Percentiles rank a stretch among this genome's conserved stretches.
phyloP scores from a whole-genome alignment of 164 flowering plant genomes.

The Vitis vinifera region ASM3070453v1 NC_081820.1:24058501-24059000 shows the following conservation, averaged over 20 bases:
- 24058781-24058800: conserved; percentile 26
- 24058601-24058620: conserved; percentile 69
- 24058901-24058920: conserved; percentile 20
- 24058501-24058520: neutral
- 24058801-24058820: conserved; percentile 20
- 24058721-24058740: conserved; percentile 54
- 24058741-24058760: conserved; percentile 69
- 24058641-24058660: conserved; percentile 95
- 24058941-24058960: conserved; percentile 24
- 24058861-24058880: conserved; percentile 31
- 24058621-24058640: conserved; percentile 63
- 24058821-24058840: conserved; percentile 17
- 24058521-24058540: conserved; percentile 1
- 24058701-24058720: conserved; percentile 64
- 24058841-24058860: conserved; percentile 11
- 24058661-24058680: conserved; percentile 59
- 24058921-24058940: conserved; percentile 9
- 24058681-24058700: conserved; percentile 67
- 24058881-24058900: conserved; percentile 26
- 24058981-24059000: conserved; percentile 16
- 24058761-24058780: conserved; percentile 34
- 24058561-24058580: conserved; percentile 88
- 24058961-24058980: conserved; percentile 20
- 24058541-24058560: conserved; percentile 84
- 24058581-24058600: conserved; percentile 72